Evolutionary conservation across 1,284 basidiomycete genomes (phyloP).

Genomic region (Gymnopus androsaceus): DNA sequence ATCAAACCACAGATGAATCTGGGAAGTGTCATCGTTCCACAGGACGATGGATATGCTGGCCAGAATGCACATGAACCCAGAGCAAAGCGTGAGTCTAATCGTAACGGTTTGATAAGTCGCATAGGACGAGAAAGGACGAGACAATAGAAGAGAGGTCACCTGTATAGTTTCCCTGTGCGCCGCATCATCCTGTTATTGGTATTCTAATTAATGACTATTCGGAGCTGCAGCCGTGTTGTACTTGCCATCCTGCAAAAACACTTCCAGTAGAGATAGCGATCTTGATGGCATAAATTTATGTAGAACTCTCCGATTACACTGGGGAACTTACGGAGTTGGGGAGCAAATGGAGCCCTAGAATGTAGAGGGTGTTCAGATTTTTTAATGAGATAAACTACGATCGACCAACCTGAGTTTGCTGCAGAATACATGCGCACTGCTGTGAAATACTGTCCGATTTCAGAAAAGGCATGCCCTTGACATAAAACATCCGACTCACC

Average conservation of each 20-base stretch:
- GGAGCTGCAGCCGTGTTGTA: background rate
- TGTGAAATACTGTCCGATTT: constrained; percentile 67
- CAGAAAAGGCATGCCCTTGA: constrained; percentile 16
- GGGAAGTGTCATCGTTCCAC: constrained; percentile 65
- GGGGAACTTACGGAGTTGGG: constrained; percentile 64
- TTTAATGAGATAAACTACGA: constrained; percentile 19
- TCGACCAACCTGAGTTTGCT: constrained; percentile 63
- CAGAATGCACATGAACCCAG: constrained; percentile 53
- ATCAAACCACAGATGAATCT: constrained; percentile 74
- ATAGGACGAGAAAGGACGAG: background rate
- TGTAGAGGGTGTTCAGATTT: constrained; percentile 28
- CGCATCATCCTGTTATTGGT: constrained; percentile 71
- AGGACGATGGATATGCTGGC: constrained; percentile 58
- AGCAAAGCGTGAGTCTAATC: constrained; percentile 59
- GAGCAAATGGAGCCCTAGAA: constrained; percentile 72
- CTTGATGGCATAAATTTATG: constrained; percentile 36
- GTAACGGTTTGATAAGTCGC: background rate
- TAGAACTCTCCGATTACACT: constrained; percentile 17
- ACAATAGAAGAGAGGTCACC: too few relatives aligned
- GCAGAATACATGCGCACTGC: constrained; percentile 79
- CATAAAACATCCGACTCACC: constrained; percentile 39
- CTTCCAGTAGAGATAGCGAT: constrained; percentile 79
- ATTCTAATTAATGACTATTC: background rate
- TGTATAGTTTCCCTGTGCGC: constrained; percentile 69
- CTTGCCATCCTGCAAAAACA: constrained; percentile 81